Evolutionary conservation across 2,329 filamentous ascomycete genomes (phyloP).

Genomic region (Cadophora luteo-olivacea): DNA sequence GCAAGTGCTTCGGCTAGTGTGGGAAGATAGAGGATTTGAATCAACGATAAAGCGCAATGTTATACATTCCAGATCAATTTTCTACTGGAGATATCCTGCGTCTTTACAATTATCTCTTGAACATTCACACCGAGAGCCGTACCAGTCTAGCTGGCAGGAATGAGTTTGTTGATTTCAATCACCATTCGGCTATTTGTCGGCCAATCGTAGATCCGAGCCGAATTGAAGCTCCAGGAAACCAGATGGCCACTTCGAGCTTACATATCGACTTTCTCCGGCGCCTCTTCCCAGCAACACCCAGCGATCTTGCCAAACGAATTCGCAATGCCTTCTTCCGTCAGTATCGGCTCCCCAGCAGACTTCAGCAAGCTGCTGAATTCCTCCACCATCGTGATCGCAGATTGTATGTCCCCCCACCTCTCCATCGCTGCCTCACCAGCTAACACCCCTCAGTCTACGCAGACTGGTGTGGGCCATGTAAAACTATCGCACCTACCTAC

Average conservation of each 20-base stretch:
- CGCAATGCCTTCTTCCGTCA: slow-evolving; percentile 48
- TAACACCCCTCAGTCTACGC: slow-evolving; percentile 75
- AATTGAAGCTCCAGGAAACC: slow-evolving; percentile 13
- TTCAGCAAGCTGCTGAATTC: slow-evolving; percentile 75
- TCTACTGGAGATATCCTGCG: too few species aligned
- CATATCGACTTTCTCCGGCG: slow-evolving; percentile 8
- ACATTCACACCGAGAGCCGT: neutral
- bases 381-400: slow-evolving; percentile 82
- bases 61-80: too few species aligned
- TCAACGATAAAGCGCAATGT: too few species aligned
- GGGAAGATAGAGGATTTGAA: too few species aligned
- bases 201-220: slow-evolving; percentile 5
- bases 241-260: slow-evolving; percentile 23
- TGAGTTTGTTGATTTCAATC: neutral
- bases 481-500: slow-evolving; percentile 88
- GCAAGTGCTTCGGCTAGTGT: too few species aligned
- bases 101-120: neutral
- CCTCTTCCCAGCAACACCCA: neutral
- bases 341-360: slow-evolving; percentile 70
- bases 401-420: slow-evolving; percentile 69
- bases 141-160: neutral
- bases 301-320: neutral
- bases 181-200: slow-evolving; percentile 9
- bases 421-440: slow-evolving; percentile 34
- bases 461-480: slow-evolving; percentile 94